Percentiles rank a stretch among this genome's conserved stretches.
Evolutionary conservation across 805 yeast species (phyloP).

Genomic region (Myxozyma melibiosi): DNA sequence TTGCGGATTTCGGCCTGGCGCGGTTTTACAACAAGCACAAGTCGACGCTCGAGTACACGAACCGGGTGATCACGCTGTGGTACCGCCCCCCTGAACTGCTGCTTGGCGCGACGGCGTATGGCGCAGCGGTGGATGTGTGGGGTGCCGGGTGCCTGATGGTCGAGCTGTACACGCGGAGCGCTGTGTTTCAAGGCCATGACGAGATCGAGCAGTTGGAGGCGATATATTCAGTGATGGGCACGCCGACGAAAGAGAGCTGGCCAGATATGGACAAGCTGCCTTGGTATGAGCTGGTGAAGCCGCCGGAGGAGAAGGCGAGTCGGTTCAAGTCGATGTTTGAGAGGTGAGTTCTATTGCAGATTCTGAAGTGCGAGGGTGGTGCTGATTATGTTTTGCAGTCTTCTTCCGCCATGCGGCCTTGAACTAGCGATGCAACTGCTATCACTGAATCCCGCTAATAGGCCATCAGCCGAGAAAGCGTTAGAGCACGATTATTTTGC

Average conservation of each 20-base stretch:
- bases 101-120: slow-evolving; percentile 87
- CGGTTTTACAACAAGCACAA: slow-evolving; percentile 44
- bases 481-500: slow-evolving; percentile 69
- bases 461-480: slow-evolving; percentile 72
- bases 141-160: slow-evolving; percentile 90
- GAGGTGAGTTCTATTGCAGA: slow-evolving; percentile 37
- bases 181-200: slow-evolving; percentile 85
- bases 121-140: slow-evolving; percentile 93
- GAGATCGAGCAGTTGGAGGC: slow-evolving; percentile 81
- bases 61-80: slow-evolving; percentile 95
- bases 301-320: slow-evolving; percentile 45
- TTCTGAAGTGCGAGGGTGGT: neutral
- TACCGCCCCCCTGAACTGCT: slow-evolving; percentile 94
- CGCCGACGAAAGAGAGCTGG: slow-evolving; percentile 75
- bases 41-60: slow-evolving; percentile 77
- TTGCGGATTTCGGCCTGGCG: slow-evolving; percentile 96
- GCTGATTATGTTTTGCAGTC: neutral
- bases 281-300: slow-evolving; percentile 87
- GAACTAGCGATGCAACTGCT: slow-evolving; percentile 68
- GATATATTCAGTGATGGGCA: slow-evolving; percentile 83
- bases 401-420: slow-evolving; percentile 44
- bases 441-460: slow-evolving; percentile 63
- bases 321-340: slow-evolving; percentile 50
- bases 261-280: slow-evolving; percentile 78
- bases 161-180: slow-evolving; percentile 73